Evolutionary conservation across 2,329 filamentous ascomycete species (phyloP).

Genomic region (Cladorrhinum sp.): DNA sequence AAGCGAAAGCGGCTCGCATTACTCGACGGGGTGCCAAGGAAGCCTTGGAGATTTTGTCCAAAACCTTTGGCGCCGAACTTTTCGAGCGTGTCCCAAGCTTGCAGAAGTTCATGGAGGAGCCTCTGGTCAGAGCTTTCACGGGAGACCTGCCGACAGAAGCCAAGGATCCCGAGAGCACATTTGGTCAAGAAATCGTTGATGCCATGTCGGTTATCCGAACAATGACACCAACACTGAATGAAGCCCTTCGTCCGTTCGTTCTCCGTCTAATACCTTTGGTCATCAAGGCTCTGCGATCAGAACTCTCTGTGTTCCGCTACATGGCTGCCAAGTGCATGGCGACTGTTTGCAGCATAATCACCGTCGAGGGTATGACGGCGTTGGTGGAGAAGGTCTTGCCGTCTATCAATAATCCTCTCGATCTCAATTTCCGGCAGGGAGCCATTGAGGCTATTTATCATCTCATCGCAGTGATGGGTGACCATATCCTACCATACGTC

Average conservation of each 20-base stretch:
- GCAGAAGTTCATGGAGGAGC: slow-evolving; percentile 74
- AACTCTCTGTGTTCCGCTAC: slow-evolving; percentile 89
- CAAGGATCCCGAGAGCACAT: slow-evolving; percentile 66
- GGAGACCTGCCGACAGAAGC: slow-evolving; percentile 70
- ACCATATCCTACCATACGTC: slow-evolving; percentile 91
- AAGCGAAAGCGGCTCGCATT: slow-evolving; percentile 84
- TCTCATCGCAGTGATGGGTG: slow-evolving; percentile 96
- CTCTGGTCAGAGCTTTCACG: slow-evolving; percentile 71
- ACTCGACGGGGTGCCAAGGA: slow-evolving; percentile 92
- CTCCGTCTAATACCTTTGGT: slow-evolving; percentile 81
- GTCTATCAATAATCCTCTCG: slow-evolving; percentile 84
- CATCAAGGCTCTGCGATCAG: slow-evolving; percentile 81
- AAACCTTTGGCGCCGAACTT: slow-evolving; percentile 72
- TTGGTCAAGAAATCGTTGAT: slow-evolving; percentile 92
- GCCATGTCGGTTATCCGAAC: slow-evolving; percentile 89
- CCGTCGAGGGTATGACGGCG: slow-evolving; percentile 92
- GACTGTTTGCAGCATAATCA: slow-evolving; percentile 94
- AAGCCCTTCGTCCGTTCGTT: slow-evolving; percentile 73
- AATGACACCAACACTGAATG: slow-evolving; percentile 83
- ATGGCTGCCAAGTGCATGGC: slow-evolving; percentile 97
- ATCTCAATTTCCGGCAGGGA: slow-evolving; percentile 86
- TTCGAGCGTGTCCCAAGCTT: slow-evolving; percentile 84
- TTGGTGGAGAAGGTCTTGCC: slow-evolving; percentile 90
- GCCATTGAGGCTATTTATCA: slow-evolving; percentile 96
- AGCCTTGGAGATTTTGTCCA: slow-evolving; percentile 81